Evolutionary conservation across 2,329 filamentous ascomycete genomes (phyloP).

Genomic region (Sarocladium brachiariae): DNA sequence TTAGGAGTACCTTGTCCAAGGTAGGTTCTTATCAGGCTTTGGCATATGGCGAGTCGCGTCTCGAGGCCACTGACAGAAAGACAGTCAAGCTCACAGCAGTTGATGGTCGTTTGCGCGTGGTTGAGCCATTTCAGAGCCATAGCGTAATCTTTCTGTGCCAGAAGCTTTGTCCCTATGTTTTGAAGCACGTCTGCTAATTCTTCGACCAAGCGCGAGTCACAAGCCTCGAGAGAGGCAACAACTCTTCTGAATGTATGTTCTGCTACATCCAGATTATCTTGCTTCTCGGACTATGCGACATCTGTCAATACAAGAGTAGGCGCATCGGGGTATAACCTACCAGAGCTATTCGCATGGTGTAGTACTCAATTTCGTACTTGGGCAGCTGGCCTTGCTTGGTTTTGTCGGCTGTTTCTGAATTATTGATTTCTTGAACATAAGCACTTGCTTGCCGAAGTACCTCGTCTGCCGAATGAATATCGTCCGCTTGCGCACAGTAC

Average conservation of each 20-base stretch:
- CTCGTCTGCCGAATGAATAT: slow-evolving; percentile 51
- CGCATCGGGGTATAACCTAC: slow-evolving; percentile 36
- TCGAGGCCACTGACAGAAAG: slow-evolving; percentile 56
- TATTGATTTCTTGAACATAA: slow-evolving; percentile 32
- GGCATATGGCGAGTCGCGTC: slow-evolving; percentile 58
- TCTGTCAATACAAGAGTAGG: background rate
- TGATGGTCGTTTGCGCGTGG: slow-evolving; percentile 55
- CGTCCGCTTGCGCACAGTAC: slow-evolving; percentile 38
- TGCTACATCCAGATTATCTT: slow-evolving; percentile 65
- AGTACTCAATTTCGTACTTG: slow-evolving; percentile 53
- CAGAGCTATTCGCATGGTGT: slow-evolving; percentile 57
- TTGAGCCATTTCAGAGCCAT: slow-evolving; percentile 67
- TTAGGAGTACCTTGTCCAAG: slow-evolving; percentile 40
- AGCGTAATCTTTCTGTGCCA: slow-evolving; percentile 43
- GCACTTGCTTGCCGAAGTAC: slow-evolving; percentile 58
- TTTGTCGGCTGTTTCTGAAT: background rate
- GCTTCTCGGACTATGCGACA: slow-evolving; percentile 59
- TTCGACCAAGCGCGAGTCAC: slow-evolving; percentile 49
- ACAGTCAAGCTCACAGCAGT: slow-evolving; percentile 44
- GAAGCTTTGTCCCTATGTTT: slow-evolving; percentile 60
- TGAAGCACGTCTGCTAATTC: slow-evolving; percentile 61
- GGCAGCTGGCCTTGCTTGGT: background rate
- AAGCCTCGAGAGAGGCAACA: slow-evolving; percentile 22
- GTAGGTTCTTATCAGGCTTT: slow-evolving; percentile 52
- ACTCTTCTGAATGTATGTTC: slow-evolving; percentile 60